phyloP scores from a whole-genome alignment of 2,329 filamentous ascomycete genomes.

The Thelonectria discophora region DNA sequence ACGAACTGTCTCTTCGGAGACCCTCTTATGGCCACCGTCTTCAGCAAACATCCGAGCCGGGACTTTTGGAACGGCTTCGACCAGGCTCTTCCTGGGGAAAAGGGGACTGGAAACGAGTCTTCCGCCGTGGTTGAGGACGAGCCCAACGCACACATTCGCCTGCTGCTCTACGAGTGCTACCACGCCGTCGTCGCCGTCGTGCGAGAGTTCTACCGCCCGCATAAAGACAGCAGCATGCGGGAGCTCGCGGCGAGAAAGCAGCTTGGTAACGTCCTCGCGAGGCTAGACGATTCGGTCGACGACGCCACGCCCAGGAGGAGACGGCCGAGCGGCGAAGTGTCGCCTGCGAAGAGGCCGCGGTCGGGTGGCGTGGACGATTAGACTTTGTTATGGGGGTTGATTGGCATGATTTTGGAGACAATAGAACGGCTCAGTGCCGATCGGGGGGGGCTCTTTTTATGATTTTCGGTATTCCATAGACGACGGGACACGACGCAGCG shows the following conservation, averaged over 20 bases:
- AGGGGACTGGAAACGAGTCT: conserved; percentile 5
- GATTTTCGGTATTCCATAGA: conserved; percentile 4
- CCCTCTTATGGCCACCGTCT: conserved; percentile 61
- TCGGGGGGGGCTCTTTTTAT: neutral
- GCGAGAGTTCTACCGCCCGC: conserved; percentile 63
- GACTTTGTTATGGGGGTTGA: neutral
- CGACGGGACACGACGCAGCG: conserved; percentile 17
- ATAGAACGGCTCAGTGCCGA: neutral
- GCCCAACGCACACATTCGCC: conserved; percentile 54
- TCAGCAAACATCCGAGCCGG: conserved; percentile 55
- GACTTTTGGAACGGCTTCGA: conserved; percentile 60
- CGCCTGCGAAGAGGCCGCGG: conserved; percentile 56
- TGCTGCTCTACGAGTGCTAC: conserved; percentile 67
- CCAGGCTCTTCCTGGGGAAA: conserved; percentile 28
- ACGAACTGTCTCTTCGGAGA: conserved; percentile 68
- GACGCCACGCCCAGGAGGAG: conserved; percentile 42
- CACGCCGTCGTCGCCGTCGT: conserved; percentile 63
- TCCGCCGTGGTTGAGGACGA: conserved; percentile 53
- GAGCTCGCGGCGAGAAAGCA: conserved; percentile 64
- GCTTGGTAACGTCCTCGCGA: conserved; percentile 57
- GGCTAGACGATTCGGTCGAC: conserved; percentile 54
- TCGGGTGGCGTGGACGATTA: conserved; percentile 37
- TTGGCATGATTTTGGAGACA: too few relatives aligned
- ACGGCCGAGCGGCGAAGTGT: conserved; percentile 52
- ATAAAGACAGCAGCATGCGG: conserved; percentile 55